A percentile compares a stretch with the other conserved stretches of the same genome.
Conservation (phyloP, 75 land plant species). For the Cunninghamia lanceolata region DNA sequence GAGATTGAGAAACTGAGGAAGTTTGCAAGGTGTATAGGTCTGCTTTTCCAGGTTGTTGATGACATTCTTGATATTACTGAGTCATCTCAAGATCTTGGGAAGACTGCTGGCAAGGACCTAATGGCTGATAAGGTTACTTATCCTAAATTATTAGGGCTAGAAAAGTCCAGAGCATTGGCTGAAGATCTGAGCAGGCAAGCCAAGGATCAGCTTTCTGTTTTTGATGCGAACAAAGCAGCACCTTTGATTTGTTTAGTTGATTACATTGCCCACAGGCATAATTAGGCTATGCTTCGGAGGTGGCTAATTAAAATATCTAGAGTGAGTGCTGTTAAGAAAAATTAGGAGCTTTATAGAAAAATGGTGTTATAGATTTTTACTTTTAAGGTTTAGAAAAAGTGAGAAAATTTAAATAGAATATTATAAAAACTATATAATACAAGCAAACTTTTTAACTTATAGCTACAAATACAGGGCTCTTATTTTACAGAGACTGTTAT, state of each 20-base stretch:
- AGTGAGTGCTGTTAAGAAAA: too few relatives aligned
- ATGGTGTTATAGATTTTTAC: too few relatives aligned
- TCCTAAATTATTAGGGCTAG: constrained; percentile 76
- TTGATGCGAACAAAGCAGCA: constrained; percentile 58
- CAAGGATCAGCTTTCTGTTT: constrained; percentile 42
- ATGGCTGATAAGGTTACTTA: constrained; percentile 77
- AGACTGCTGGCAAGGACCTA: constrained; percentile 80
- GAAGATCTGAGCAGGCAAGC: constrained; percentile 58
- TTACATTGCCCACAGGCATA: neutral
- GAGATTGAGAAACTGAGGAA: constrained; percentile 56
- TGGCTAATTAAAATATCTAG: too few relatives aligned
- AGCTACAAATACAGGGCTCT: too few relatives aligned
- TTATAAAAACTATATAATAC: too few relatives aligned
- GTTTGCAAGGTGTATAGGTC: constrained; percentile 59
- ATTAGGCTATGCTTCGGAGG: neutral
- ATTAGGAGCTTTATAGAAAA: too few relatives aligned
- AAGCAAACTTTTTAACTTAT: too few relatives aligned
- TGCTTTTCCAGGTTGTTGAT: constrained; percentile 84
- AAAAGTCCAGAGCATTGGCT: constrained; percentile 72
- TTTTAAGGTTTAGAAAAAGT: too few relatives aligned
- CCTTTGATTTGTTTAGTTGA: constrained; percentile 51
- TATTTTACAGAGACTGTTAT: too few relatives aligned
- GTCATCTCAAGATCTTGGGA: constrained; percentile 76
- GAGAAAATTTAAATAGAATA: too few relatives aligned
- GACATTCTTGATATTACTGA: constrained; percentile 86